Conservation (phyloP, 2,329 filamentous ascomycete species). For the Cercospora canescens region DNA sequence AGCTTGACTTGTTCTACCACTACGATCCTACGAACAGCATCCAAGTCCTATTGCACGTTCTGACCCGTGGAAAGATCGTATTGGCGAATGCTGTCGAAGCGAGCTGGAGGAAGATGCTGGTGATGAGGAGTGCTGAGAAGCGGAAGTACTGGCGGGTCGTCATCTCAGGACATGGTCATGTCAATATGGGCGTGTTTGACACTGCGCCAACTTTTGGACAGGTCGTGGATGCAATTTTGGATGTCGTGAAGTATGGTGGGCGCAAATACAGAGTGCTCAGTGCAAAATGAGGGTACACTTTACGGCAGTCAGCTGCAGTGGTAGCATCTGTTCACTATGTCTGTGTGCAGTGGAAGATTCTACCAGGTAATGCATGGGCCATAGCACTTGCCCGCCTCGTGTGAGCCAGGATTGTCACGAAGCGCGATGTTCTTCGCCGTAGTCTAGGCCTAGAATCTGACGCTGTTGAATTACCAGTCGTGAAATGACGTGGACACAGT, state of each 20-base stretch:
- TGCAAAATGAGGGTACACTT: neutral
- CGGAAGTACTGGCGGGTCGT: neutral
- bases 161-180: neutral
- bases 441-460: no score
- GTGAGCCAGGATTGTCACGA: no score
- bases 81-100: neutral
- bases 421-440: no score
- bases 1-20: slow-evolving; percentile 4
- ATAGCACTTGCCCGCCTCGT: no score
- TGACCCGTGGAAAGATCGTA: neutral
- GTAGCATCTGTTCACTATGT: no score
- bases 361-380: no score
- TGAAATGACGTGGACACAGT: no score
- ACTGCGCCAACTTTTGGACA: neutral
- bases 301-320: no score
- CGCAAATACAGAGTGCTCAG: neutral
- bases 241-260: neutral
- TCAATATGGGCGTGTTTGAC: neutral
- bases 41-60: neutral
- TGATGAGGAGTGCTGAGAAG: slow-evolving; percentile 1
- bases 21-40: neutral
- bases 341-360: no score
- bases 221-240: neutral
- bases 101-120: slow-evolving; percentile 8
- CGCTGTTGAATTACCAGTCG: no score